phyloP scores from a whole-genome alignment of 2,329 filamentous ascomycete genomes.

The Nemania sp. region DNA sequence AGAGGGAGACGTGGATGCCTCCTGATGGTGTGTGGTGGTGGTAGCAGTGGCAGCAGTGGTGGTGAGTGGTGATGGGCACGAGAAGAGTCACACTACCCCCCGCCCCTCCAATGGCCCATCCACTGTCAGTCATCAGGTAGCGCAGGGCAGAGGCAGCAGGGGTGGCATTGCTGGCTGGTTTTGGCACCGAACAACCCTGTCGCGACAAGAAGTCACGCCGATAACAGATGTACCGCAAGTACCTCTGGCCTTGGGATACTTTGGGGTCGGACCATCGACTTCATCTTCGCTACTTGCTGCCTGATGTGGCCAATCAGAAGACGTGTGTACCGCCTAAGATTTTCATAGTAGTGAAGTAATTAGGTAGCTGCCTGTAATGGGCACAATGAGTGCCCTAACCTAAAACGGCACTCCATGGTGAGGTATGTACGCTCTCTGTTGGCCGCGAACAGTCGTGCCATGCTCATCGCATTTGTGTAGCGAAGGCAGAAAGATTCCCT shows the following conservation, averaged over 20 bases:
- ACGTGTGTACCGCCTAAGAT: not conserved
- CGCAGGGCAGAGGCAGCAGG: constrained; percentile 32
- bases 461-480: not conserved
- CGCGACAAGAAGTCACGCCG: constrained; percentile 1
- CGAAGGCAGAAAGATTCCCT: not conserved
- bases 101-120: constrained; percentile 27
- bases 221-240: constrained; percentile 29
- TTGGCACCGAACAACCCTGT: constrained; percentile 31
- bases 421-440: no score
- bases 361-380: no score
- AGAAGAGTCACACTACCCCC: constrained; percentile 37
- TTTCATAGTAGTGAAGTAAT: not conserved
- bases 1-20: constrained; percentile 35
- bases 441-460: not conserved
- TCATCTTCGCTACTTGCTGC: not conserved
- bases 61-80: constrained; percentile 34
- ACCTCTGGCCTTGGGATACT: constrained; percentile 30
- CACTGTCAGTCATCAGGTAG: constrained; percentile 36
- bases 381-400: no score
- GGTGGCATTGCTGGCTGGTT: constrained; percentile 33
- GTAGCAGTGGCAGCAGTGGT: constrained; percentile 30
- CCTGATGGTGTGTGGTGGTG: constrained; percentile 26
- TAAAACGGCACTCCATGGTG: not conserved
- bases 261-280: constrained; percentile 29
- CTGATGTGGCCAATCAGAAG: not conserved